A percentile compares a stretch with the other conserved stretches of the same genome.
These are phyloP conservation scores for Pistacia vera DNA, from an alignment of 345 rosid species.

Conservation along the genomic window DNA sequence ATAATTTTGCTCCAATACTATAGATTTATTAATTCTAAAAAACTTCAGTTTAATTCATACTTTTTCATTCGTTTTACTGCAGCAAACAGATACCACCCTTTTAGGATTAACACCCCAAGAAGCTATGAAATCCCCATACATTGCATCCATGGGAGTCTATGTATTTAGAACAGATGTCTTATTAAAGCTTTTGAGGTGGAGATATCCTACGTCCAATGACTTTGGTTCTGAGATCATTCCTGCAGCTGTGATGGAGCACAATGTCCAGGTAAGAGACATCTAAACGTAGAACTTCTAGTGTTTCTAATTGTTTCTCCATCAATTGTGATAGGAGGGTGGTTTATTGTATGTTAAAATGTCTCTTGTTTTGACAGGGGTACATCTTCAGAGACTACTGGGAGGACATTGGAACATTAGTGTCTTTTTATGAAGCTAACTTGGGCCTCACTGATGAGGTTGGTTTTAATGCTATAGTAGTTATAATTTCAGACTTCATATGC, in stretches of 20 bases:
- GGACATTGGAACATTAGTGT: constrained; percentile 88
- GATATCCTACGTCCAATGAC: constrained; percentile 82
- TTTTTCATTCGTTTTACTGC: constrained; percentile 26
- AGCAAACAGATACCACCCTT: constrained; percentile 72
- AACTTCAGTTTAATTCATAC: background rate
- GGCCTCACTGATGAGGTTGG: constrained; percentile 90
- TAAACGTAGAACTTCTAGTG: background rate
- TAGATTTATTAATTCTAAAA: no score
- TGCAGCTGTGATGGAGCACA: constrained; percentile 76
- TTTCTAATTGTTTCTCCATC: constrained; percentile 4
- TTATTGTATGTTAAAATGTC: constrained; percentile 2
- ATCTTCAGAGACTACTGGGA: constrained; percentile 90
- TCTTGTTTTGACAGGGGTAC: constrained; percentile 55
- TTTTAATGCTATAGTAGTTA: background rate
- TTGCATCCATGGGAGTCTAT: constrained; percentile 97
- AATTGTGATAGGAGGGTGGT: background rate
- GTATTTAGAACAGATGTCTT: constrained; percentile 75
- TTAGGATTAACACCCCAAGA: constrained; percentile 72
- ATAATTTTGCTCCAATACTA: background rate
- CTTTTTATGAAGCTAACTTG: constrained; percentile 91
- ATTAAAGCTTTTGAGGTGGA: constrained; percentile 69
- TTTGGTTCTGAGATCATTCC: constrained; percentile 97
- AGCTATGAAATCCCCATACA: constrained; percentile 62
- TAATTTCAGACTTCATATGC: background rate
- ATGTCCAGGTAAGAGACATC: constrained; percentile 64